Base-by-base conservation (phyloP, 140 eudicot species). In the Oenanthe javanica region DNA sequence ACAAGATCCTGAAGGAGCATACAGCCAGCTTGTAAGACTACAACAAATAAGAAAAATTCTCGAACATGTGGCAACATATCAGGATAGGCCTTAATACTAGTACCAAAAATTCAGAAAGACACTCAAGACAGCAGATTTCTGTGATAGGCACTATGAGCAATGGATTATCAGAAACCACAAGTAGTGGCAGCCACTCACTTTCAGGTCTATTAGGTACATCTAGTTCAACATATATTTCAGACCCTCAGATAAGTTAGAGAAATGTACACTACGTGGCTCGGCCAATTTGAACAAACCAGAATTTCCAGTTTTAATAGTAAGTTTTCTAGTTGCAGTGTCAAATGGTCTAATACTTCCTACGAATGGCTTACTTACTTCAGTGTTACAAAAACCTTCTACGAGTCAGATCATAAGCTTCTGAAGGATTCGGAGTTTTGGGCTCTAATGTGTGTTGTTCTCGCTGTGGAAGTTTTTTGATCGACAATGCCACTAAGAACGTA, bases 251-350 rank as follows among this genome's bases (percentile, higher is more conserved):
- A 81, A 19, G 76, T n/a, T 52, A 8, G 55, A 81, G 25, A 77
- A 88, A n/a, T 59, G 77, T 36, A 80, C 84, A 13, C 81, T 91
- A 45, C 38, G 79, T 77, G 92, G 96, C 16, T 79, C 90, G 72
- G 96, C 93, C 46, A 73, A 72, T 80, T 76, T 92, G 55, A 92
- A 90, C 84, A 90, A 88, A 77, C 96, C 90, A 15, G 97, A 92
- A 75, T 71, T 86, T 75, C 90, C 82, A 2, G 83, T 77, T 51
- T 8, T 92, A 61, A 31, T 87, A 27, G 71, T 86, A 61, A 96
- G 97, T 10, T 84, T 89, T 10, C 10, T 88, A 75, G 93, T 92
- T 55, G 96, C 96, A 64, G 45, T 80, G 9, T 45, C 88, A 6
- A 85, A 83, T 61, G 96, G 97, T 50, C 79, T 80, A 15, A 83